Conservation (phyloP, 805 yeast genomes). For the Myxozyma nipponensis region DNA sequence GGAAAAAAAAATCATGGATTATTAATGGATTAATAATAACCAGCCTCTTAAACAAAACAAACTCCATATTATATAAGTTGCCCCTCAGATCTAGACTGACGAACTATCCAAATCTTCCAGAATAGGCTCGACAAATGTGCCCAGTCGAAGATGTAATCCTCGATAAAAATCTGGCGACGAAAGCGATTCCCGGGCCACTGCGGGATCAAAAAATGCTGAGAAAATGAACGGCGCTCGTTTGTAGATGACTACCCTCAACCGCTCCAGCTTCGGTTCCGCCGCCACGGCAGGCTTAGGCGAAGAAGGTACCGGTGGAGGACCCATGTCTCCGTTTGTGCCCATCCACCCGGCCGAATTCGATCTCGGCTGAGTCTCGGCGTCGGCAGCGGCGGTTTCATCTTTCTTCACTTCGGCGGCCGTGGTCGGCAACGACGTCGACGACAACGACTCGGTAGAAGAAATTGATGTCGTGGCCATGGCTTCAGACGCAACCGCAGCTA, state of each 20-base stretch:
- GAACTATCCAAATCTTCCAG: conserved; percentile 18
- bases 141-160: conserved; percentile 20
- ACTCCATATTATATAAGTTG: not conserved
- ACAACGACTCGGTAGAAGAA: not conserved
- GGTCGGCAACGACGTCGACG: not conserved
- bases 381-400: not conserved
- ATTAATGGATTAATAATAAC: not conserved
- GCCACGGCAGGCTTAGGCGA: not conserved
- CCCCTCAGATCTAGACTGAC: not conserved
- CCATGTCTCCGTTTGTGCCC: not conserved
- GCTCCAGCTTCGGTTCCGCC: conserved; percentile 7
- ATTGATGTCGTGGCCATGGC: not conserved
- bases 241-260: conserved; percentile 16
- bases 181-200: conserved; percentile 4
- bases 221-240: conserved; percentile 27
- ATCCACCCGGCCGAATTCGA: not conserved
- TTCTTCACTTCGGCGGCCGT: not conserved
- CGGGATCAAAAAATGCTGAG: conserved; percentile 25
- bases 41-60: not conserved
- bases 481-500: not conserved
- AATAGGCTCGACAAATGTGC: conserved; percentile 25
- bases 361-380: not conserved
- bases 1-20: not conserved
- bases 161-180: conserved; percentile 12
- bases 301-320: not conserved